These are phyloP conservation scores for Globisporangium lucens DNA, from an alignment of 352 stramenopile species.

Conservation along the genomic window DNA sequence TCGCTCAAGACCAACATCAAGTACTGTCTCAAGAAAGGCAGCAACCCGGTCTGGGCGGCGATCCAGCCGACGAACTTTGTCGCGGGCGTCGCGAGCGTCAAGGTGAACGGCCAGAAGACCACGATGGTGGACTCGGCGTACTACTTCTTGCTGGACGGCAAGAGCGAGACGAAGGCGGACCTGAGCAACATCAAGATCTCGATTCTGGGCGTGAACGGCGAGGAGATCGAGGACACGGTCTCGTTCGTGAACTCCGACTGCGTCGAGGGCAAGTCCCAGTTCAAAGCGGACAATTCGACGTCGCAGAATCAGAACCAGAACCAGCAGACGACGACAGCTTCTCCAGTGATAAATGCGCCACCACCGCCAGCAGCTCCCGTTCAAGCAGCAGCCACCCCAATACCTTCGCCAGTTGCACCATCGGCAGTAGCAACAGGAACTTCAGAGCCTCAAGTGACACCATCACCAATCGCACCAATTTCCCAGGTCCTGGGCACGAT, in stretches of 20 bases:
- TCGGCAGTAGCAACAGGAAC: neutral
- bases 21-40: constrained; percentile 57
- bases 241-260: constrained; percentile 45
- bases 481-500: neutral
- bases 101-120: constrained; percentile 52
- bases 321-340: neutral
- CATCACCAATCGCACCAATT: constrained; percentile 10
- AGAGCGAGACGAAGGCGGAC: constrained; percentile 33
- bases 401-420: constrained; percentile 6
- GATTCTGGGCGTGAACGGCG: constrained; percentile 44
- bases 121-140: constrained; percentile 61
- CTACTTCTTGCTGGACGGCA: constrained; percentile 60
- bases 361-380: neutral
- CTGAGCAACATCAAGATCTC: constrained; percentile 42
- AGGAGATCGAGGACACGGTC: constrained; percentile 54
- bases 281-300: constrained; percentile 12
- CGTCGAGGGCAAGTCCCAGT: constrained; percentile 46
- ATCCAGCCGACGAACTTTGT: constrained; percentile 62
- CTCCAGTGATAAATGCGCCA: neutral
- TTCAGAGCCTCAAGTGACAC: neutral
- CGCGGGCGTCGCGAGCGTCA: constrained; percentile 45
- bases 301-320: neutral
- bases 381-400: neutral
- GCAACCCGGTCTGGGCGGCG: constrained; percentile 57
- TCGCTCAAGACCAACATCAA: constrained; percentile 28